A percentile compares a stretch with the other conserved stretches of the same genome.
phyloP scores from a whole-genome alignment of 78 protist species.

The Dictyostelium intermedium region DNA sequence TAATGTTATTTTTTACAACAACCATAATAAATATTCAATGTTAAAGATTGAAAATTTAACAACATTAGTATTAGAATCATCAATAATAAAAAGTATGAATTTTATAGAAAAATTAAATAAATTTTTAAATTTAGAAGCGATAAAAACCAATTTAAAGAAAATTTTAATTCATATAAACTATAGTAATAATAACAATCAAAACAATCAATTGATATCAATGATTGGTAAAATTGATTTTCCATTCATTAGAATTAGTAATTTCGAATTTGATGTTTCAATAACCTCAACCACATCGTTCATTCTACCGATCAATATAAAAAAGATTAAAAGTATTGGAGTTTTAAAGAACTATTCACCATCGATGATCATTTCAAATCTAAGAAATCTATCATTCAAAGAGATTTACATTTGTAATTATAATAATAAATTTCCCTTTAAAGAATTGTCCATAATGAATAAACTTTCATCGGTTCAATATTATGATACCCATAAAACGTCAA shows the following conservation, averaged over 20 bases:
- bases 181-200: background rate
- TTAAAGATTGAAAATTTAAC: background rate
- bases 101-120: background rate
- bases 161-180: background rate
- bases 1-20: background rate
- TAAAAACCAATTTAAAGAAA: background rate
- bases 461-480: background rate
- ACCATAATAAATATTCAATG: background rate
- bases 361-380: background rate
- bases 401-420: background rate
- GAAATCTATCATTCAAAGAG: background rate
- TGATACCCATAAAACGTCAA: background rate
- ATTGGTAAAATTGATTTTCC: slow-evolving; percentile 3
- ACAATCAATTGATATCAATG: background rate
- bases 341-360: background rate
- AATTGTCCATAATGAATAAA: background rate
- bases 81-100: background rate
- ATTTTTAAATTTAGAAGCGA: background rate
- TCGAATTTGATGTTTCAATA: background rate
- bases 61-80: background rate
- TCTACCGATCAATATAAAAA: background rate
- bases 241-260: background rate
- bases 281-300: background rate
- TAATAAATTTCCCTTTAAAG: background rate
- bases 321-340: background rate